Percentiles rank a stretch among this genome's conserved stretches.
phyloP scores from a whole-genome alignment of 2,329 filamentous ascomycete genomes.

The Samsoniella hepiali region DNA sequence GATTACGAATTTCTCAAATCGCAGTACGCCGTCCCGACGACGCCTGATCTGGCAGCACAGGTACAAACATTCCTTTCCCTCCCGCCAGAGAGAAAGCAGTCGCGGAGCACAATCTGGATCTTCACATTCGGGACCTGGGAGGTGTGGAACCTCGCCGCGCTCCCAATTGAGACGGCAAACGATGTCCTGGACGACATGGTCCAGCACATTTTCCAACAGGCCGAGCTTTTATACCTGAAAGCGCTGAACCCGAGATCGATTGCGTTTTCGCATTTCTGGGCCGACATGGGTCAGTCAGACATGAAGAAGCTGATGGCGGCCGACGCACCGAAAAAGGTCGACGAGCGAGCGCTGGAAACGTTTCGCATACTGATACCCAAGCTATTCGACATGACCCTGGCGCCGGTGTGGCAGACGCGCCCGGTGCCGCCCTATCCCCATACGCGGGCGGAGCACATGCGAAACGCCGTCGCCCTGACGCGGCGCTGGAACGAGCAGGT shows the following conservation, averaged over 20 bases:
- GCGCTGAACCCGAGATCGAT: conserved; percentile 40
- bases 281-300: conserved; percentile 28
- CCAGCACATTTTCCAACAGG: conserved; percentile 41
- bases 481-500: conserved; percentile 48
- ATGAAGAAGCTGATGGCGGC: conserved; percentile 28
- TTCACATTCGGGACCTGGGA: conserved; percentile 55
- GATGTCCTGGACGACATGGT: conserved; percentile 36
- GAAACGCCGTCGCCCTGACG: conserved; percentile 51
- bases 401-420: conserved; percentile 51
- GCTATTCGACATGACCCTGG: conserved; percentile 51
- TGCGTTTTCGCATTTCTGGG: conserved; percentile 45
- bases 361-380: conserved; percentile 53
- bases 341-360: conserved; percentile 33
- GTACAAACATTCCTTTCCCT: conserved; percentile 44
- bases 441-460: conserved; percentile 49
- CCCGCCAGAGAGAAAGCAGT: conserved; percentile 30
- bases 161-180: conserved; percentile 41
- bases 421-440: conserved; percentile 43
- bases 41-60: conserved; percentile 44
- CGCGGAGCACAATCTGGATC: conserved; percentile 51
- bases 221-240: conserved; percentile 46
- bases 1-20: conserved; percentile 44
- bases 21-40: conserved; percentile 40
- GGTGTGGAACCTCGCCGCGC: conserved; percentile 48
- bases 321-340: conserved; percentile 25